Percentiles rank a stretch among this genome's conserved stretches.
These are phyloP conservation scores for Arthrinium puccinioides DNA, from an alignment of 2,329 filamentous ascomycete genomes.

Conservation along the genomic window DNA sequence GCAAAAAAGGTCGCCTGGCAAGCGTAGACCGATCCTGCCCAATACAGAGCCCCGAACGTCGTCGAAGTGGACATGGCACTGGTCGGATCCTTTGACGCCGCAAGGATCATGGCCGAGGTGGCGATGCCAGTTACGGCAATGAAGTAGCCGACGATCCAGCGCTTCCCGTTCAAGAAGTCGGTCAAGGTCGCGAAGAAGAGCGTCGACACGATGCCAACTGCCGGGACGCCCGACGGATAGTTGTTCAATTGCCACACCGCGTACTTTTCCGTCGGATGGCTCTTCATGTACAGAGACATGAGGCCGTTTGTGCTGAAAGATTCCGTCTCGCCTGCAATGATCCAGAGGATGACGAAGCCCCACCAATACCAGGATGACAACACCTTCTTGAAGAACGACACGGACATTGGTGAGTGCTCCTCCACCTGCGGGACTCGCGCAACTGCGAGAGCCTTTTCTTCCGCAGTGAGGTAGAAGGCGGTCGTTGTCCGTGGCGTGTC, in stretches of 20 bases:
- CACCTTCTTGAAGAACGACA: conserved; percentile 45
- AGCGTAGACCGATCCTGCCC: conserved; percentile 62
- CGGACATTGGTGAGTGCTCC: conserved; percentile 36
- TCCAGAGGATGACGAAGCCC: conserved; percentile 60
- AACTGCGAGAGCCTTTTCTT: conserved; percentile 27
- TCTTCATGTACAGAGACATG: conserved; percentile 42
- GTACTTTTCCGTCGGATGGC: conserved; percentile 34
- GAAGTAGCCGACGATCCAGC: conserved; percentile 60
- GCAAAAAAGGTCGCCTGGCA: conserved; percentile 71
- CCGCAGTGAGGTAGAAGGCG: conserved; percentile 37
- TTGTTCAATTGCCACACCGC: conserved; percentile 44
- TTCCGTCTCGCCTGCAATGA: conserved; percentile 65
- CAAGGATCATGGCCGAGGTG: conserved; percentile 56
- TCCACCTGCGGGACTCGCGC: conserved; percentile 30
- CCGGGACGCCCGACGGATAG: conserved; percentile 49
- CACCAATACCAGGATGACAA: conserved; percentile 58
- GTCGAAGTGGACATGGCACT: conserved; percentile 36
- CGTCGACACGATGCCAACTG: conserved; percentile 51
- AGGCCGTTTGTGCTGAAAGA: conserved; percentile 61
- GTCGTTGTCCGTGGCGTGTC: conserved; percentile 43
- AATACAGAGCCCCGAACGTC: conserved; percentile 62
- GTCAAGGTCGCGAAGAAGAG: conserved; percentile 65
- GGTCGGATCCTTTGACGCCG: conserved; percentile 33
- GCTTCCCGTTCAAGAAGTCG: conserved; percentile 54
- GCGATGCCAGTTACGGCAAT: conserved; percentile 58